Base-by-base conservation (phyloP, 768 basidiomycete genomes). In the Mycena metata region DNA sequence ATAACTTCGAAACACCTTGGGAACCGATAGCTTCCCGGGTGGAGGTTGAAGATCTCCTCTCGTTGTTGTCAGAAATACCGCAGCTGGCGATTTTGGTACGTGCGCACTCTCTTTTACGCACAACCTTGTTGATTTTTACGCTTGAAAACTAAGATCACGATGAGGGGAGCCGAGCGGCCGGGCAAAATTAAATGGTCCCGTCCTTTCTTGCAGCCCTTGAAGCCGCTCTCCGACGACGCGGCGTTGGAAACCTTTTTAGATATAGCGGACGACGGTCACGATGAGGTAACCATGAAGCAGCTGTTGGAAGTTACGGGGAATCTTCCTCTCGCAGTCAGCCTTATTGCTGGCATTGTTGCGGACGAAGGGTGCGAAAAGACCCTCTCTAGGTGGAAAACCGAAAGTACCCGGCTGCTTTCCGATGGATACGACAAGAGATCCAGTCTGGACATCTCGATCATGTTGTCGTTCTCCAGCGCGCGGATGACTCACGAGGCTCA, bases 1-100 rank as follows among this genome's bases (percentile, higher is more conserved):
- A 67, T 26, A 67, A 67, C 21, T 41, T 66, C 19, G 65, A 66
- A 23, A 66, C 65, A 3, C 57, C 65, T 41, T 66, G 64, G 64
- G 64, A 67, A 41, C 39, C 66, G 11, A 10, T 33, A 0, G 13
- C 58, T 6, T 50, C 50, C 16, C 50, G 66, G 6, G 15, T 6
- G 1, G 66, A 52, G 7, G 43, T 67, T 11, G 66, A 67, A 33
- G 59, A 67, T 30, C 46, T 67, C 13, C 59, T 67, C 7, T 50
- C 57, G 17, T 33, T 54, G 2, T 13, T 67, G 24, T 23, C 66
- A 13, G 66, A 54, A 12, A 23, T 67, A 8, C 15, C 41, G 3
- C 51, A 60, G 2, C 33, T 67, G 36, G 47, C 47, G 7, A 21
- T 66, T 12, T 24, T 67, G 30, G 58, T 67, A n/a, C 9, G 57